A percentile compares a stretch with the other conserved stretches of the same genome.
These are phyloP conservation scores for Bipolaris cookei DNA, from an alignment of 2,329 filamentous ascomycete species.

Conservation along the genomic window DNA sequence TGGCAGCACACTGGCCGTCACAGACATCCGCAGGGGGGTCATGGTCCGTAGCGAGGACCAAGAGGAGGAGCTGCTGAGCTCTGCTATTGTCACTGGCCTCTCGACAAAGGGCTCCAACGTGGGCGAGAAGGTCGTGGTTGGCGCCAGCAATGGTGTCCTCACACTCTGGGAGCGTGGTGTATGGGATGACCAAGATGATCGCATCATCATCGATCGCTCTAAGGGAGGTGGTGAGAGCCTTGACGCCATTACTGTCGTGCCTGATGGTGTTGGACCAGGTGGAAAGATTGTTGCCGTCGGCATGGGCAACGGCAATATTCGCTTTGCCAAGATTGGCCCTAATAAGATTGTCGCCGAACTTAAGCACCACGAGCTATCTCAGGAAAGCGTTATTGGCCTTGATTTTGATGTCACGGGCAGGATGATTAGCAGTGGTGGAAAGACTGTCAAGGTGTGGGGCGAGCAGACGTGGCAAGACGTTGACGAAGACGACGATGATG, in stretches of 20 bases:
- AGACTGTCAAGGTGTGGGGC: slow-evolving; percentile 87
- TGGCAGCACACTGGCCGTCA: slow-evolving; percentile 87
- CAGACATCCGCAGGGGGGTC: slow-evolving; percentile 84
- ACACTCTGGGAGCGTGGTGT: slow-evolving; percentile 93
- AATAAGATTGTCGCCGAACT: slow-evolving; percentile 74
- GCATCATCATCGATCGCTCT: slow-evolving; percentile 74
- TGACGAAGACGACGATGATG: slow-evolving; percentile 50
- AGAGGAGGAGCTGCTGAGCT: slow-evolving; percentile 88
- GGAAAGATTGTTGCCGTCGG: slow-evolving; percentile 80
- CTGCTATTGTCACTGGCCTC: slow-evolving; percentile 77
- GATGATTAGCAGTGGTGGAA: slow-evolving; percentile 88
- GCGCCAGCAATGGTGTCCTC: slow-evolving; percentile 79
- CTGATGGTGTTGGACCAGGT: slow-evolving; percentile 69
- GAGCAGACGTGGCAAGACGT: slow-evolving; percentile 65
- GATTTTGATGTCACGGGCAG: slow-evolving; percentile 84
- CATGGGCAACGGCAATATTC: slow-evolving; percentile 78
- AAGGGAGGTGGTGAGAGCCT: slow-evolving; percentile 75
- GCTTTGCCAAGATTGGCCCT: slow-evolving; percentile 74
- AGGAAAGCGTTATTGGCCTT: slow-evolving; percentile 79
- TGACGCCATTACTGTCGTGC: slow-evolving; percentile 76
- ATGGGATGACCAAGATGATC: slow-evolving; percentile 94
- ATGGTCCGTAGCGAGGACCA: slow-evolving; percentile 91
- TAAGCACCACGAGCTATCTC: slow-evolving; percentile 75
- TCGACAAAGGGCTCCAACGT: slow-evolving; percentile 72
- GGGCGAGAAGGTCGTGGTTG: slow-evolving; percentile 76